Evolutionary conservation across 129 eudicot species (phyloP).

Genomic region (Flaveria sonorensis): DNA sequence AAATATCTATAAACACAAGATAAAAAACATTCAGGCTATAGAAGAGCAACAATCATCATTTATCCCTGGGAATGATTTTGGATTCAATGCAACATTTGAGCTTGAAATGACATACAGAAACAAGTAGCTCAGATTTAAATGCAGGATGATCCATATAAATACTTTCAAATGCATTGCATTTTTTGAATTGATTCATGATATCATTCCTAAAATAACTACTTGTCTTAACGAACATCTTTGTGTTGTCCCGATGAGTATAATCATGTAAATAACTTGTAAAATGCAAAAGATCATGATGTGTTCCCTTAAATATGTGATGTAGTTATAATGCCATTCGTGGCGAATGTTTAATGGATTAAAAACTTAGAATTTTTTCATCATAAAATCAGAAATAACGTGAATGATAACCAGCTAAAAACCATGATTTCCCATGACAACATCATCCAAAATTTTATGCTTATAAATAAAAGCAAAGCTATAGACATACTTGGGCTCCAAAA

Average conservation of each 20-base stretch:
- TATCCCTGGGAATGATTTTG: slow-evolving; percentile 41
- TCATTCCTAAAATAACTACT: not conserved
- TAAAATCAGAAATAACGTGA: not conserved
- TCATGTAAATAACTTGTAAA: slow-evolving; percentile 26
- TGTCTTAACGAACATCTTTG: not conserved
- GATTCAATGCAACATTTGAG: slow-evolving; percentile 70
- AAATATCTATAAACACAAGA: slow-evolving; percentile 58
- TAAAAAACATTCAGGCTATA: slow-evolving; percentile 54
- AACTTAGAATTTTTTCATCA: not conserved
- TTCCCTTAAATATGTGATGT: not conserved
- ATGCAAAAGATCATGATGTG: not conserved
- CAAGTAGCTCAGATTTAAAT: not conserved
- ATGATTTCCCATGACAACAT: not conserved
- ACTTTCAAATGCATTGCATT: no score
- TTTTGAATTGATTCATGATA: not conserved
- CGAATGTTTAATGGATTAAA: not conserved
- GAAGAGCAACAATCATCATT: slow-evolving; percentile 39
- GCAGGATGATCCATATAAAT: no score
- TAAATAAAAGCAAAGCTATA: slow-evolving; percentile 16
- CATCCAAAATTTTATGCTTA: slow-evolving; percentile 27
- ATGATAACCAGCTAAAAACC: slow-evolving; percentile 8
- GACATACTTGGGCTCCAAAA: slow-evolving; percentile 27
- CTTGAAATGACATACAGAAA: slow-evolving; percentile 45
- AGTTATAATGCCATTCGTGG: not conserved
- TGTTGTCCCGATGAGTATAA: not conserved